Evolutionary conservation across 768 basidiomycete genomes (phyloP).

Genomic region (Trametes maxima): DNA sequence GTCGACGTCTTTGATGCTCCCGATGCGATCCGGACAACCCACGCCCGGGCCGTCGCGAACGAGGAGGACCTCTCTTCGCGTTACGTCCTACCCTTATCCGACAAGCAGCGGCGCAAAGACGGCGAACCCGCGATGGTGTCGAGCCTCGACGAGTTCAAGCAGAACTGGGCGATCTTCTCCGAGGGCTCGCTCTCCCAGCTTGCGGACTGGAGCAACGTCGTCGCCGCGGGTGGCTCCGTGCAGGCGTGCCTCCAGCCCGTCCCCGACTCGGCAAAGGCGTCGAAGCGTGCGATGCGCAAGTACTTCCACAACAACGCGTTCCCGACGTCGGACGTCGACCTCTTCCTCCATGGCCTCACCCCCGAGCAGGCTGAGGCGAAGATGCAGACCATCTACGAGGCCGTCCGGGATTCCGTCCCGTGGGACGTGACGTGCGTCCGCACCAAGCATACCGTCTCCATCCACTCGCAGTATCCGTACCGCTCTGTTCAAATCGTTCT

Average conservation of each 20-base stretch:
- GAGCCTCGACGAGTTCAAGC: constrained; percentile 58
- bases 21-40: constrained; percentile 48
- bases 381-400: constrained; percentile 60
- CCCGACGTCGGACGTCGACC: constrained; percentile 63
- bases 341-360: constrained; percentile 63
- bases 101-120: constrained; percentile 47
- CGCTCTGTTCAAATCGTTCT: constrained; percentile 67
- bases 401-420: constrained; percentile 64
- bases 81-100: constrained; percentile 56
- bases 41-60: constrained; percentile 49
- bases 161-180: constrained; percentile 64
- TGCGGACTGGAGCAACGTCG: constrained; percentile 62
- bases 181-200: constrained; percentile 64
- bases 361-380: constrained; percentile 63
- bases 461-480: constrained; percentile 67
- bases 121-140: constrained; percentile 52
- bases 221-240: constrained; percentile 63
- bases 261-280: constrained; percentile 48
- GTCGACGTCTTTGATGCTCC: constrained; percentile 61
- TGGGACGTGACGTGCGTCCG: constrained; percentile 72
- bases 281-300: constrained; percentile 59
- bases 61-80: constrained; percentile 48
- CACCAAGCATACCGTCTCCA: constrained; percentile 66
- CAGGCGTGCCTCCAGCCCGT: constrained; percentile 59
- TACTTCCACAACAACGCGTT: constrained; percentile 57